These are phyloP conservation scores for Hypocrella siamensis DNA, from an alignment of 2,329 filamentous ascomycete species.

Conservation along the genomic window DNA sequence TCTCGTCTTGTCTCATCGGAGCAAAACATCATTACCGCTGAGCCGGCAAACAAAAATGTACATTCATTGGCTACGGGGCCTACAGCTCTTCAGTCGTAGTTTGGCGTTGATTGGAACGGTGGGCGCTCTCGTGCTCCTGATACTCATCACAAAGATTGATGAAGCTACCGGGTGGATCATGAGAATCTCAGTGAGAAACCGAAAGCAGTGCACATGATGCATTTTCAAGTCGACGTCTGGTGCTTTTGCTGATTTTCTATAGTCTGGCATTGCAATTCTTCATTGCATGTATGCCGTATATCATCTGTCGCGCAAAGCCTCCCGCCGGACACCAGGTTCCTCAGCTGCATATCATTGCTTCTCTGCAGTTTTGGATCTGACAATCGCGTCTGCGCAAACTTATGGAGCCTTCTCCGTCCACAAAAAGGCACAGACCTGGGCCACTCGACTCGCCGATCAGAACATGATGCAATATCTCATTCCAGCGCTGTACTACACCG, in stretches of 20 bases:
- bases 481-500: conserved; percentile 50
- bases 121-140: conserved; percentile 59
- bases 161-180: conserved; percentile 56
- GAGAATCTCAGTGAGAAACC: conserved; percentile 52
- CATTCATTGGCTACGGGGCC: conserved; percentile 52
- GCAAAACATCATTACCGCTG: conserved; percentile 48
- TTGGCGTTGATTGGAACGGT: conserved; percentile 52
- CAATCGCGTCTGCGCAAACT: conserved; percentile 36
- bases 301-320: conserved; percentile 58
- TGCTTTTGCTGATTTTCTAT: neutral
- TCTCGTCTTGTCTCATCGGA: conserved; percentile 45
- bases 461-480: conserved; percentile 43
- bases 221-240: neutral
- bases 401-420: conserved; percentile 34
- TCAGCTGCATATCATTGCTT: conserved; percentile 85
- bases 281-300: conserved; percentile 67
- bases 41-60: conserved; percentile 51
- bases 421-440: conserved; percentile 39
- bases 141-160: conserved; percentile 58
- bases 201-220: neutral
- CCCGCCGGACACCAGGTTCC: conserved; percentile 58
- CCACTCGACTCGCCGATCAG: conserved; percentile 46
- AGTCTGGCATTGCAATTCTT: conserved; percentile 63
- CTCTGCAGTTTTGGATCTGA: conserved; percentile 53
- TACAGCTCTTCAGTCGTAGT: conserved; percentile 54